Evolutionary conservation across 305 asterid species (phyloP), one percentile per base, ranked within the genome.

Genomic region (Caryopteris hybrid): DNA sequence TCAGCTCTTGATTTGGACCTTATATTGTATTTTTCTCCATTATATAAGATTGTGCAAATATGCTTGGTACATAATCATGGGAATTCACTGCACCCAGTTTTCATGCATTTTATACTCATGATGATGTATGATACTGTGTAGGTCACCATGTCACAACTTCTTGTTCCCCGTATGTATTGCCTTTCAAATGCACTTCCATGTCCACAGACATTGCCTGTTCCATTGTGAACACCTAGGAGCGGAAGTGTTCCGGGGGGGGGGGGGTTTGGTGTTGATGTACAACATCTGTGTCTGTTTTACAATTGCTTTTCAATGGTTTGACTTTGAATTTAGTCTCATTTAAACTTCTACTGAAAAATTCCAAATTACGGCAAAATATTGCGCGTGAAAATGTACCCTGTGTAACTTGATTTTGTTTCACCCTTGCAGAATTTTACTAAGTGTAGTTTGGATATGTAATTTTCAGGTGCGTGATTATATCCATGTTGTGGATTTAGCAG

Each of bases 401-500:
- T 8, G 14, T 36, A 34, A 55, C 2, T 25, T 47, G 22, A 53
- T 59, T 62, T 41, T 31, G 16, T 12, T 38, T 13, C 41, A 47
- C 29, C 20, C 20, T 14, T 56, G 14, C 25, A n/a, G 41, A 33
- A 14, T 57, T 41, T 16, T 18, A 41, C 36, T 65, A 59, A 39
- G 10, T 48, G 16, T 46, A 12, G 46, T 61, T 41, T 59, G 62
- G 18, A 53, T 70, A 60, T 68, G 33, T 14, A 36, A 68, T 45
- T 50, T 67, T 69, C 71, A 91, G 97, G 97, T 91, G 36, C 99
- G 97, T 36, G 99, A 94, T 80, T 94, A 94, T 58, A 91, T 94
- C 77, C 99, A 94, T 81, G 91, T 94, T 2, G 80, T 87, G 73
- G 99, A 94, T 83, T 86, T 94, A 77, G 96, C 97, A 46, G 92